Base-by-base conservation (phyloP, 192 early-diverging fungal species). In the Kappamyces sp. region DNA sequence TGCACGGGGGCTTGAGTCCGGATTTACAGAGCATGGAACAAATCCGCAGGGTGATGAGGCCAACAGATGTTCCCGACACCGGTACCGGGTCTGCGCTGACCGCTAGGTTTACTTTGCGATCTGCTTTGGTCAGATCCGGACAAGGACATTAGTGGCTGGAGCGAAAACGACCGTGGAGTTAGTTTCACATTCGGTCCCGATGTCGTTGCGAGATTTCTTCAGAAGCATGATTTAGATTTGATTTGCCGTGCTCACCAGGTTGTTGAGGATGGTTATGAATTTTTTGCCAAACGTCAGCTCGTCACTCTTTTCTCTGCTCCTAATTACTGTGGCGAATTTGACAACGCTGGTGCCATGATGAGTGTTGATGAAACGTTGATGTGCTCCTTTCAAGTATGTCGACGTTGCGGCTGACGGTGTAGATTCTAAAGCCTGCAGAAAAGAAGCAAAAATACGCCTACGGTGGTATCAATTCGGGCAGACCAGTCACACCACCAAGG, bases 211-310 rank as follows among this genome's bases (percentile, higher is more conserved):
- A 78, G 88, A 39, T 93, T 93, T 74, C 77, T 95, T 68, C 90
- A 97, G 65, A 91, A 90, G 75, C 93, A 98, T 66, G 94, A 98
- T 66, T 77, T 98, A 71, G 94, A 98, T 70, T 73, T 98, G 63
- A 92, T 98, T 66, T 98, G 94, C 74, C 87, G 94, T 55, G 94
- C 94, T 15, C 94, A 98, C 78, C 92, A 95, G 74, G 94, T 98
- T 2, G 93, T 95, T 5, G 94, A 98, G 66, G 94, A 98, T 70
- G 94, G 94, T 11, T 98, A 98, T 65, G 94, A 98, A 70, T 98
- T 98, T 68, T 98, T 98, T 80, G 91, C 91, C 47, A 94, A 94
- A 72, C 81, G 94, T 42, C 89, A 94, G 65, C 67, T 98, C 40
- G 94, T 98, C 40, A 98, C 94, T 5, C 71, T 98, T 59, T 98